Percentiles rank a stretch among this genome's conserved stretches.
Conservation (phyloP, 2,329 filamentous ascomycete species). For the Mycosphaerella sp. region DNA sequence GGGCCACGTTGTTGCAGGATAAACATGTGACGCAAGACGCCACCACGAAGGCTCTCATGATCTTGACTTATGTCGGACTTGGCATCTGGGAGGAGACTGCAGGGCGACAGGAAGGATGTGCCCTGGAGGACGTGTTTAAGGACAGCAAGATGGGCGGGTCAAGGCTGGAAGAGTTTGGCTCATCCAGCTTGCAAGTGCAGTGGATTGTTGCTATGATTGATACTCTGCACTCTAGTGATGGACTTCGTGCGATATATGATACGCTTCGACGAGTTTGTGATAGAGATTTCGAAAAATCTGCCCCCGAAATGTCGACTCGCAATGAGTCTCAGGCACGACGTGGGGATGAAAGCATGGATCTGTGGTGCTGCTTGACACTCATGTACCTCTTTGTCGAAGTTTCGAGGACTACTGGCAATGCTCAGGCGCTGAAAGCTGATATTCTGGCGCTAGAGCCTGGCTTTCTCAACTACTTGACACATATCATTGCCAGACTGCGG, state of each 20-base stretch:
- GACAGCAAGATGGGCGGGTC: slow-evolving; percentile 26
- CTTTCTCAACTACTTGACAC: slow-evolving; percentile 65
- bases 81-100: slow-evolving; percentile 49
- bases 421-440: slow-evolving; percentile 28
- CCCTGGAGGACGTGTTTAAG: slow-evolving; percentile 26
- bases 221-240: slow-evolving; percentile 38
- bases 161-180: slow-evolving; percentile 29
- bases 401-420: slow-evolving; percentile 33
- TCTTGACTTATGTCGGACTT: slow-evolving; percentile 43
- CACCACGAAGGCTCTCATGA: slow-evolving; percentile 35
- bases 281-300: slow-evolving; percentile 23
- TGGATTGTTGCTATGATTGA: slow-evolving; percentile 43
- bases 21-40: slow-evolving; percentile 31
- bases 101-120: slow-evolving; percentile 31
- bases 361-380: slow-evolving; percentile 47
- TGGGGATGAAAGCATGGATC: slow-evolving; percentile 35
- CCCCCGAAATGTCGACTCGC: slow-evolving; percentile 20
- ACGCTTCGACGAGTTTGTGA: slow-evolving; percentile 33
- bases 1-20: slow-evolving; percentile 35
- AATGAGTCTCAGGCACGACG: slow-evolving; percentile 26
- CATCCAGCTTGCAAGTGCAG: slow-evolving; percentile 39
- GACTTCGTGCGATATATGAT: slow-evolving; percentile 38
- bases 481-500: slow-evolving; percentile 49
- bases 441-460: slow-evolving; percentile 47
- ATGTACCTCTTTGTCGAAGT: slow-evolving; percentile 47